Conservation (phyloP, 139 green algal species). For the Astrephomene gubernaculifera region DNA sequence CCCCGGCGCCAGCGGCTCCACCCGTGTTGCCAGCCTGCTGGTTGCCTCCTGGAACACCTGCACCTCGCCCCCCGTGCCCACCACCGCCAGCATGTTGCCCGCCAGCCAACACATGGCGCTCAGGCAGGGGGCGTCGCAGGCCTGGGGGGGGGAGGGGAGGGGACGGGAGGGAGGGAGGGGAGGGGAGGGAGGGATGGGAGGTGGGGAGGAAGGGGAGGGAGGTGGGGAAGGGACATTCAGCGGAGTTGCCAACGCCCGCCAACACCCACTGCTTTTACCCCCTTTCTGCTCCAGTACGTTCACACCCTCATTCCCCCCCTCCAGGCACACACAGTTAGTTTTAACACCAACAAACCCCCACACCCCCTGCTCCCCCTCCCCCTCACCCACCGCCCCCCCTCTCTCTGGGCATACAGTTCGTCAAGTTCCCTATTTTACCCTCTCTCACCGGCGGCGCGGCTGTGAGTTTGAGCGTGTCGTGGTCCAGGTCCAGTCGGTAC, state of each 20-base stretch:
- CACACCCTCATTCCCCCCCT: not conserved
- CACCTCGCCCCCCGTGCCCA: constrained; percentile 38
- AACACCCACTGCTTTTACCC: too few species aligned
- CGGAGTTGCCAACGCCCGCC: too few species aligned
- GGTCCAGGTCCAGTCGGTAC: constrained; percentile 40
- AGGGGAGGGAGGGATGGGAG: not conserved
- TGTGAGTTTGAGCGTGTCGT: constrained; percentile 1
- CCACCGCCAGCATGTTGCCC: constrained; percentile 50
- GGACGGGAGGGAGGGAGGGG: not conserved
- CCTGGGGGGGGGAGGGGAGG: not conserved
- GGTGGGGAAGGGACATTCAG: not conserved
- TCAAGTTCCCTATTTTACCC: too few species aligned
- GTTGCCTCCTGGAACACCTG: constrained; percentile 22
- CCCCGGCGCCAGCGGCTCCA: not conserved
- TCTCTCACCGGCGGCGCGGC: not conserved
- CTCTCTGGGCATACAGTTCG: too few species aligned
- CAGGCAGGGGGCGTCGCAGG: constrained; percentile 4
- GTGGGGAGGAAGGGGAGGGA: not conserved
- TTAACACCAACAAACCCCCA: too few species aligned
- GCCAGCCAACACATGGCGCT: constrained; percentile 45
- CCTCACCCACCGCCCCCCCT: not conserved
- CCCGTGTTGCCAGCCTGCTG: not conserved
- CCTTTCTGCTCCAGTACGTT: not conserved
- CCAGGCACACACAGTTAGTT: too few species aligned
- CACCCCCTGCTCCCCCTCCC: not conserved